Base-by-base conservation (phyloP, 352 stramenopile genomes). In the Phytophthora podocarpi region DNA sequence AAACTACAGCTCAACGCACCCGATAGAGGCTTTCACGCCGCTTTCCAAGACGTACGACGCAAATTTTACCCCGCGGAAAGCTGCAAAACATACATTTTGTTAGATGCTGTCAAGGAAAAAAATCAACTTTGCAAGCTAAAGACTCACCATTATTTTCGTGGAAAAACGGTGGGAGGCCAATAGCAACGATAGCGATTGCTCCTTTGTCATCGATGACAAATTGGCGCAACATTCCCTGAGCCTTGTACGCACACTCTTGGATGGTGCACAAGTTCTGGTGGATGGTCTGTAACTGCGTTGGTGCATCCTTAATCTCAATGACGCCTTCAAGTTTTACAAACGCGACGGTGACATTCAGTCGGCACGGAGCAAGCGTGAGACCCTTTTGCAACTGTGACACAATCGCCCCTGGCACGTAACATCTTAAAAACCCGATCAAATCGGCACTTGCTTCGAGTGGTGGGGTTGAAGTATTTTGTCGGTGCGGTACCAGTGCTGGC, bases 151-250 rank as follows among this genome's bases (percentile, higher is more conserved):
- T 95, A 69, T 95, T 90, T 72, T 96, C 81, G 58, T 94, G 85
- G 59, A 89, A 92, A 50, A 90, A 90, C 11, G 87, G 87, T 1
- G 83, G 82, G 0, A 95, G 66, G 0, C 87, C 86, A 20, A 96
- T 80, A 10, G 80, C 83, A 16, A 94, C 68, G 36, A 94, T 94
- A 11, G 84, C 83, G 9, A 95, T 72, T 0, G 83, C 85, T 16
- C 87, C 87, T 64, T 96, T 95, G 63, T 95, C 86, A 31, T 96
- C 87, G 31, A 96, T 93, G 6, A 95, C 64, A 42, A 96, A 94
- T 57, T 96, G 87, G 8, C 86, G 84, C 13, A 96, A 64, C 26
- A 82, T 93, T 32, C 84, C 82, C 21, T 93, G 84, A 0, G 89
- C 80, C 35, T 89, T 89, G 67, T 93, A 93, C 0, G 79, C 82